Evolutionary conservation across 176 grass and related monocot genomes (phyloP).

Genomic region (Pontederia paniculata): DNA sequence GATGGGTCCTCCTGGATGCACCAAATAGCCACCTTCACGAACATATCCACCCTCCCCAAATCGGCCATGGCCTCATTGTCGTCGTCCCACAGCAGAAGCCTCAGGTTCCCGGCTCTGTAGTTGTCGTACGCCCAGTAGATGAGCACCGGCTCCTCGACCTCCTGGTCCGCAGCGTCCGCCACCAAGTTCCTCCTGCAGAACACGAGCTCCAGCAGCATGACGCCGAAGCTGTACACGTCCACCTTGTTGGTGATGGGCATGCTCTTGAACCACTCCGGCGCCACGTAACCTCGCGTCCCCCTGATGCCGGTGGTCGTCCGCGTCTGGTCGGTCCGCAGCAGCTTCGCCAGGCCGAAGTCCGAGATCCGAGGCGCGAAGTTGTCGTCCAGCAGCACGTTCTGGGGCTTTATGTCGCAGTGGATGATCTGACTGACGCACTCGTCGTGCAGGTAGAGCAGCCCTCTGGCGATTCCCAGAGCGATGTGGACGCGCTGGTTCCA

Average conservation of each 20-base stretch:
- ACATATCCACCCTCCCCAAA: constrained; percentile 1
- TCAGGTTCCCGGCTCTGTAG: background rate
- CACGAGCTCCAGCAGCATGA: constrained; percentile 13
- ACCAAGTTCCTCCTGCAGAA: constrained; percentile 17
- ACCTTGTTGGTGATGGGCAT: constrained; percentile 9
- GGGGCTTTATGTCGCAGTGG: constrained; percentile 19
- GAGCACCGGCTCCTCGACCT: constrained; percentile 1
- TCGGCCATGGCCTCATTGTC: constrained; percentile 4
- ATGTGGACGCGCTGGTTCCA: constrained; percentile 1
- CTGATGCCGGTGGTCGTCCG: constrained; percentile 10
- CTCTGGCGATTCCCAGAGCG: background rate
- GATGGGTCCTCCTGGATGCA: constrained; percentile 15
- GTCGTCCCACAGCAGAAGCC: background rate
- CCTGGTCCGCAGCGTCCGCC: background rate
- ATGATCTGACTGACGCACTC: constrained; percentile 4
- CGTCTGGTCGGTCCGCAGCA: constrained; percentile 8
- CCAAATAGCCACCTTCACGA: constrained; percentile 7
- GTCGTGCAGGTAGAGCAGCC: constrained; percentile 6
- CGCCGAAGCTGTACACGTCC: constrained; percentile 20
- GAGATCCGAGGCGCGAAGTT: constrained; percentile 12
- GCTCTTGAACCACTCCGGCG: constrained; percentile 17
- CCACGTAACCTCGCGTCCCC: constrained; percentile 15
- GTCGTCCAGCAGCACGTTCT: constrained; percentile 11
- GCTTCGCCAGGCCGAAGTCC: constrained; percentile 19
- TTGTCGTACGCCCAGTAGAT: background rate